A percentile compares a stretch with the other conserved stretches of the same genome.
phyloP scores from a whole-genome alignment of 768 basidiomycete genomes.

The Boletellus sp. region DNA sequence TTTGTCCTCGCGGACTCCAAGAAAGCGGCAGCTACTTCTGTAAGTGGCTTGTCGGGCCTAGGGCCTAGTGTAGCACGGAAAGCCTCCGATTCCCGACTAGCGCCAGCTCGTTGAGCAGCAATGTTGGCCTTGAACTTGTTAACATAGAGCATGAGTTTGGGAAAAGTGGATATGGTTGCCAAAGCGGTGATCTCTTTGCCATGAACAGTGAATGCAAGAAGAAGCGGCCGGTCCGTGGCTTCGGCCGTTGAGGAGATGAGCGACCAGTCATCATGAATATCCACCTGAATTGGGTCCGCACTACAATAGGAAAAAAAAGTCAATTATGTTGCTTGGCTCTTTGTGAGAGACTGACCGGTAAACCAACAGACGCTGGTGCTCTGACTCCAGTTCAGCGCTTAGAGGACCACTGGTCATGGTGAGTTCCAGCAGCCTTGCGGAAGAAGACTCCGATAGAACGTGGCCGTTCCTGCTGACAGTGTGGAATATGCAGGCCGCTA shows the following conservation, averaged over 20 bases:
- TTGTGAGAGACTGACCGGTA: conserved; percentile 55
- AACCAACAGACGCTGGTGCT: conserved; percentile 67
- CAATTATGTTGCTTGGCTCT: not conserved
- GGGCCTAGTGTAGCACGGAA: conserved; percentile 71
- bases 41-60: conserved; percentile 75
- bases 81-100: conserved; percentile 72
- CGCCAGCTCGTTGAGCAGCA: conserved; percentile 68
- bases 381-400: conserved; percentile 65
- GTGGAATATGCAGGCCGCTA: conserved; percentile 72
- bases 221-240: conserved; percentile 49
- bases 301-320: conserved; percentile 33
- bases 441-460: conserved; percentile 31
- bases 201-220: conserved; percentile 69
- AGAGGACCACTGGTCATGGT: conserved; percentile 71
- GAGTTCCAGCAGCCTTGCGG: conserved; percentile 62
- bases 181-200: conserved; percentile 66
- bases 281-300: conserved; percentile 73
- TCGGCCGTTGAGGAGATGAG: conserved; percentile 38
- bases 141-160: conserved; percentile 68
- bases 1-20: conserved; percentile 66
- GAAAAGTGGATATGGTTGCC: conserved; percentile 71
- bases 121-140: conserved; percentile 75
- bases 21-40: conserved; percentile 85
- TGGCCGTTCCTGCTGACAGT: conserved; percentile 59
- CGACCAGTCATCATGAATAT: conserved; percentile 82